Base-by-base conservation (phyloP, 1,284 basidiomycete species). In the Agaricales sp. region DNA sequence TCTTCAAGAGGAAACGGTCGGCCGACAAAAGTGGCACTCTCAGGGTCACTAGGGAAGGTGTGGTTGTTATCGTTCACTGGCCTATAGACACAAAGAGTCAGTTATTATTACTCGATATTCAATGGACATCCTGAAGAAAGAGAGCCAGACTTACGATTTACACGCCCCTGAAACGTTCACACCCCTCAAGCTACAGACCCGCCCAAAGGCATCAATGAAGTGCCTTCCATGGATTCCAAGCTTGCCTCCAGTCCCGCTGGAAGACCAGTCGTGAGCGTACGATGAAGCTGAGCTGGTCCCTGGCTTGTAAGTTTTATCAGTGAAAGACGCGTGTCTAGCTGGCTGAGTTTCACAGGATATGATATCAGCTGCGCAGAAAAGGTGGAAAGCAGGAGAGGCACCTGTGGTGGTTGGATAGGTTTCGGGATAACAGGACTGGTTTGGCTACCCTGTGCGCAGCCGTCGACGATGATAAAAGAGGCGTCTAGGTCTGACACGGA, bases 1-100 rank as follows among this genome's bases (percentile, higher is more conserved):
- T 93, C 84, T 47, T 83, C 77, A 1, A 94, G 65, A 12, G 90
- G 83, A 59, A 94, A 93, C 1, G 92, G 91, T 23, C 87, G 69
- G 13, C 82, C 83, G 37, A 92, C 81, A 59, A 93, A 94, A 1
- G 82, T 89, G 1, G 87, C 81, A 2, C 67, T 63, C 45, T 76
- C 66, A 43, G 78, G 76, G 50, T 80, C 73, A 4, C 70, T 68
- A 41, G 82, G 85, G 56, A 89, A 87, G 1, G 70, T 68, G 46
- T 72, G 69, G 52, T 84, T 70, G 49, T 80, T 70, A 57, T 81
- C 72, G 59, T 87, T 75, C 13, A 67, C 65, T 49, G 87, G 82
- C 14, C 84, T 87, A 54, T 23, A 50, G 22, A 50, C 45, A 22
- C 21, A 48, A 47, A 22, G 41, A 45, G 18, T 43, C 47, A 57